Conservation (phyloP, 495 filamentous ascomycete species). For the Hyphodiscus hymeniophilus region DNA sequence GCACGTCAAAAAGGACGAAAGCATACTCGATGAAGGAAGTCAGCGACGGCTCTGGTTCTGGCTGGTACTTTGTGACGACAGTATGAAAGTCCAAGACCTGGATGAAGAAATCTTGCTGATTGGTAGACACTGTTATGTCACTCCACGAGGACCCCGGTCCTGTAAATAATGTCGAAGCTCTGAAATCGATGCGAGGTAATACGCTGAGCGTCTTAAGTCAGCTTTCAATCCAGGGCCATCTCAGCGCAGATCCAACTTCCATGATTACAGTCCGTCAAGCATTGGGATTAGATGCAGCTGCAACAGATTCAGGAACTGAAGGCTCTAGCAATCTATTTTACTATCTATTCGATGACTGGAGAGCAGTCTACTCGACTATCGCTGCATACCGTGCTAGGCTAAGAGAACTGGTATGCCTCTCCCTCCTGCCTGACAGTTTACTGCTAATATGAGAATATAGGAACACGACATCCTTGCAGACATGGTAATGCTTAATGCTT, state of each 20-base stretch:
- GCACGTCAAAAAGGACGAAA: constrained; percentile 14
- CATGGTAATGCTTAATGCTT: constrained; percentile 9
- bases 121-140: constrained; percentile 71
- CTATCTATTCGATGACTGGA: constrained; percentile 85
- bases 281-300: constrained; percentile 16
- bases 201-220: constrained; percentile 63
- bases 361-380: constrained; percentile 57
- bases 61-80: constrained; percentile 75
- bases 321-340: constrained; percentile 72
- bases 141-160: constrained; percentile 61
- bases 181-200: constrained; percentile 57
- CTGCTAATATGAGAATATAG: constrained; percentile 1
- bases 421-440: background rate
- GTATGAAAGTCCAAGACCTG: too few relatives aligned
- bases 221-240: constrained; percentile 43
- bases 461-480: constrained; percentile 16
- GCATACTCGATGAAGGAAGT: constrained; percentile 9
- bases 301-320: constrained; percentile 37
- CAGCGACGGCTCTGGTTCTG: constrained; percentile 54
- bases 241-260: constrained; percentile 37
- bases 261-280: constrained; percentile 32
- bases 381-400: constrained; percentile 40
- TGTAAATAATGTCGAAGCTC: constrained; percentile 26
- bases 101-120: too few relatives aligned
- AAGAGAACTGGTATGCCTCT: constrained; percentile 42